These are phyloP conservation scores for Cucurbita moschata DNA, from an alignment of 306 rosid genomes.

Conservation along the genomic window DNA sequence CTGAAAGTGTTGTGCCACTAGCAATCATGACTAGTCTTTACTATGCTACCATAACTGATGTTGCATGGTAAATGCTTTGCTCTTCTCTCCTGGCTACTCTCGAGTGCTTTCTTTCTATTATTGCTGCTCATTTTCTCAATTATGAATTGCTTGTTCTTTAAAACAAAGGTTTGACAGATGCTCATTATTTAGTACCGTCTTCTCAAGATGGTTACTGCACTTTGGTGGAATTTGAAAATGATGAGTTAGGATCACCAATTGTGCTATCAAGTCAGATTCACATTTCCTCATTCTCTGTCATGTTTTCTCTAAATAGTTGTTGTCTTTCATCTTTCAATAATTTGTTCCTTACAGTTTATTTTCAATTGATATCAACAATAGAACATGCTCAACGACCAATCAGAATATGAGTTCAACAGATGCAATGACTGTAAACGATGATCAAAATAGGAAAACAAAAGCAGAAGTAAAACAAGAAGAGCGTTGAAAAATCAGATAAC, in stretches of 20 bases:
- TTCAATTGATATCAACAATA: conserved; percentile 23
- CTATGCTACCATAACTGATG: conserved; percentile 85
- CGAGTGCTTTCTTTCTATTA: background rate
- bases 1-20: conserved; percentile 63
- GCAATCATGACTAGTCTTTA: conserved; percentile 79
- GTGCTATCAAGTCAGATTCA: conserved; percentile 26
- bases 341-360: background rate
- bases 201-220: conserved; percentile 94
- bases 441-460: conserved; percentile 8
- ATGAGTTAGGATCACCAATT: conserved; percentile 61
- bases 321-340: background rate
- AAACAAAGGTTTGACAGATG: conserved; percentile 66
- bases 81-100: background rate
- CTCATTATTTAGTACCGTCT: conserved; percentile 61
- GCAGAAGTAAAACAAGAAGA: conserved; percentile 15
- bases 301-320: background rate
- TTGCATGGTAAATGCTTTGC: conserved; percentile 50
- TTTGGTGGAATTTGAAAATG: conserved; percentile 62
- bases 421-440: conserved; percentile 12
- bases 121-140: background rate
- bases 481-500: background rate
- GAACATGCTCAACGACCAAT: conserved; percentile 7
- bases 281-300: background rate
- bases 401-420: conserved; percentile 10
- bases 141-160: conserved; percentile 12